phyloP scores from a whole-genome alignment of 2,329 filamentous ascomycete genomes.

The Fusarium sambucinum region DNA sequence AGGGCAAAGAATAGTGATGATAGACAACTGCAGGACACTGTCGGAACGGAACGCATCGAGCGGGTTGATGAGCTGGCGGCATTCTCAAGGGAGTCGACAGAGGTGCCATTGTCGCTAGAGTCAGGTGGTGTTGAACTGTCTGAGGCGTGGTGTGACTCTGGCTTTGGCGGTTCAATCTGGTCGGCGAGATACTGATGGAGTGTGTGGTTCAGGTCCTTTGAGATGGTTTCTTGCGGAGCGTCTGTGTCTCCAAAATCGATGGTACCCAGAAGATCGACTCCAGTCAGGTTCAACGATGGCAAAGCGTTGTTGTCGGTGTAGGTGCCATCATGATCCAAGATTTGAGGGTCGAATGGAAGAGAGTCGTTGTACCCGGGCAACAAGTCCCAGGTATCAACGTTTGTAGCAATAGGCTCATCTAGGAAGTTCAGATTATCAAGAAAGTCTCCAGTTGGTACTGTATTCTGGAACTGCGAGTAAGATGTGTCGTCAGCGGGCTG shows the following conservation, averaged over 20 bases:
- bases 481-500: constrained; percentile 8
- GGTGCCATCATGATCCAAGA: constrained; percentile 26
- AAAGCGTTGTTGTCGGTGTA: constrained; percentile 18
- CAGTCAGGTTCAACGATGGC: constrained; percentile 39
- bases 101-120: constrained; percentile 44
- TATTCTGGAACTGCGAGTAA: constrained; percentile 19
- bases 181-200: constrained; percentile 45
- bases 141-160: constrained; percentile 24
- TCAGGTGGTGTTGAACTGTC: constrained; percentile 38
- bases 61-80: constrained; percentile 8
- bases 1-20: constrained; percentile 64
- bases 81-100: constrained; percentile 34
- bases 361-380: constrained; percentile 47
- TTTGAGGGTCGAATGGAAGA: constrained; percentile 33
- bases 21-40: constrained; percentile 60
- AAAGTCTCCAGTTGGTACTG: constrained; percentile 26
- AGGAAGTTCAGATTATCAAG: constrained; percentile 55
- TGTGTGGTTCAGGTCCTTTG: constrained; percentile 49
- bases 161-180: constrained; percentile 35
- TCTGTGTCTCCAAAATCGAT: constrained; percentile 53
- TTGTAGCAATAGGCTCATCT: constrained; percentile 44
- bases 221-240: constrained; percentile 43
- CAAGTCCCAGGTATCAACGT: constrained; percentile 56
- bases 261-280: constrained; percentile 48
- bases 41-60: constrained; percentile 46